Conservation (phyloP, 768 basidiomycete genomes). For the Boletus huronensis region DNA sequence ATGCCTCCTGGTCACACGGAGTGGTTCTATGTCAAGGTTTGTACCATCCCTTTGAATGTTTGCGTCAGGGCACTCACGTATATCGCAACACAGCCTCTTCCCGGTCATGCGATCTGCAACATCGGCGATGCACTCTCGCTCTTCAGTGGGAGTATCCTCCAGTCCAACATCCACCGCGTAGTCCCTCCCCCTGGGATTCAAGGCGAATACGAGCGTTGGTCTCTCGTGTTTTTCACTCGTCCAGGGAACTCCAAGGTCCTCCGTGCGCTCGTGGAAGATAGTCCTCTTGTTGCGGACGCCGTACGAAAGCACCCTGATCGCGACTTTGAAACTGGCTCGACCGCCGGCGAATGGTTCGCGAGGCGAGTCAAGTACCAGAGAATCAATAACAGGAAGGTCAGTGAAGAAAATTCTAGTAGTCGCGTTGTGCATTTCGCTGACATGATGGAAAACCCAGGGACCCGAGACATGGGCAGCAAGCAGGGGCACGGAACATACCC, state of each 20-base stretch:
- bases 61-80: background rate
- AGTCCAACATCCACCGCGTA: constrained; percentile 63
- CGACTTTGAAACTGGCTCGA: constrained; percentile 36
- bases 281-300: constrained; percentile 46
- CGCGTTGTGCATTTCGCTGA: background rate
- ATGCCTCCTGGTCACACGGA: constrained; percentile 54
- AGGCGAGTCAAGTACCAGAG: constrained; percentile 40
- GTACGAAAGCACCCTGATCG: constrained; percentile 35
- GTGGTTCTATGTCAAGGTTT: constrained; percentile 68
- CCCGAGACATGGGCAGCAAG: constrained; percentile 32
- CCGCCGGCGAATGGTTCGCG: constrained; percentile 40
- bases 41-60: background rate
- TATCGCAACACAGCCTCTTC: constrained; percentile 39
- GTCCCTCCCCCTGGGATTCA: constrained; percentile 61
- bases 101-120: constrained; percentile 58
- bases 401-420: constrained; percentile 1
- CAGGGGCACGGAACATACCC: constrained; percentile 30
- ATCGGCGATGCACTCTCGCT: constrained; percentile 59
- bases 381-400: constrained; percentile 40
- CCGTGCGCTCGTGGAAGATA: constrained; percentile 49
- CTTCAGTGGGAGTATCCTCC: constrained; percentile 61
- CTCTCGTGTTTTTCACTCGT: constrained; percentile 65
- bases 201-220: constrained; percentile 53
- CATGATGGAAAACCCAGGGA: constrained; percentile 14
- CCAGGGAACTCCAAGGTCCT: constrained; percentile 53